Evolutionary conservation across 305 asterid species (phyloP).

Genomic region (Fraxinus angustifolia): DNA sequence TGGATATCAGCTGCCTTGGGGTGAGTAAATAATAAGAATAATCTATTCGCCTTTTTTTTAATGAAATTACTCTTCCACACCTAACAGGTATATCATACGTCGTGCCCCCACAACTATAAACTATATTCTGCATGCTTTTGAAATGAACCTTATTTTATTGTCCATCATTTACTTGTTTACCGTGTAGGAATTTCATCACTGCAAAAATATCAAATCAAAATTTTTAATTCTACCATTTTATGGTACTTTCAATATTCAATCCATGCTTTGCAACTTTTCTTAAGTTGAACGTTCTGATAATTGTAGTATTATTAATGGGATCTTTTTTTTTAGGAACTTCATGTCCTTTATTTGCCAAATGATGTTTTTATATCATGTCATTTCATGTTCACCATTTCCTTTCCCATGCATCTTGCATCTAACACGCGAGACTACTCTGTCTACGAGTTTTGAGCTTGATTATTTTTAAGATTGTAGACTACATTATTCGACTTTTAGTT

Average conservation of each 20-base stretch:
- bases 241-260: background rate
- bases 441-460: background rate
- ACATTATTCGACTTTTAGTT: background rate
- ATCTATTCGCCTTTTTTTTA: conserved; percentile 3
- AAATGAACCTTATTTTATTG: background rate
- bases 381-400: background rate
- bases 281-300: background rate
- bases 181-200: background rate
- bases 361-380: background rate
- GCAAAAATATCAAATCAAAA: background rate
- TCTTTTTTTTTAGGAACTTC: background rate
- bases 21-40: conserved; percentile 36
- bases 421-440: background rate
- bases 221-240: background rate
- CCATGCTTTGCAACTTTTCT: background rate
- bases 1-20: conserved; percentile 95
- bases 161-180: background rate
- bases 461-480: background rate
- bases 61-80: background rate
- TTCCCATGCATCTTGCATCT: background rate
- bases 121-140: background rate
- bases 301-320: background rate
- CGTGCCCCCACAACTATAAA: background rate
- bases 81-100: background rate
- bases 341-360: background rate